These are phyloP conservation scores for Candida adriatica DNA, from an alignment of 805 yeast genomes.

Conservation along the genomic window DNA sequence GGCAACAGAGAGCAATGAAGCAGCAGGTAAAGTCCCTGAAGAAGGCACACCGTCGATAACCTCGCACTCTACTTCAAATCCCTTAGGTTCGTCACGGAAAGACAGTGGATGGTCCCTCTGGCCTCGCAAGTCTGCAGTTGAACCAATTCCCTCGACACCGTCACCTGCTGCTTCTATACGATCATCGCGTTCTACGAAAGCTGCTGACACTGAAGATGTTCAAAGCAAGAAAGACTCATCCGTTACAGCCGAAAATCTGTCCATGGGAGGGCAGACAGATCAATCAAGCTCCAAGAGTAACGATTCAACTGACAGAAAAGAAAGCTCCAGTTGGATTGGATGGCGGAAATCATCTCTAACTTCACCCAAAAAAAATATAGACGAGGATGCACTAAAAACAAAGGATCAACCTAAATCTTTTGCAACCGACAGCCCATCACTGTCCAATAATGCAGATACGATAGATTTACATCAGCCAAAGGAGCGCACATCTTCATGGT, in stretches of 20 bases:
- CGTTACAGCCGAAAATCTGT: too few species aligned
- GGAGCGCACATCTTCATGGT: slow-evolving; percentile 20
- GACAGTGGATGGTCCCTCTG: slow-evolving; percentile 13
- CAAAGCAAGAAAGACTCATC: too few species aligned
- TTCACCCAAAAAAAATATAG: slow-evolving; percentile 15
- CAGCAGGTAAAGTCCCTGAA: too few species aligned
- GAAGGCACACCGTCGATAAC: too few species aligned
- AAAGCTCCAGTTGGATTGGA: slow-evolving; percentile 15
- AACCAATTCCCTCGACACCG: neutral
- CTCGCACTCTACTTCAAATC: too few species aligned
- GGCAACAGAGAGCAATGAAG: too few species aligned
- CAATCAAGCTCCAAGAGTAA: slow-evolving; percentile 6
- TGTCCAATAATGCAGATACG: too few species aligned
- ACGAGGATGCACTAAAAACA: slow-evolving; percentile 8
- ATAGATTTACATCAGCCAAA: slow-evolving; percentile 5
- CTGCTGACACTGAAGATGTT: slow-evolving; percentile 1
- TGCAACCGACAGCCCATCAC: slow-evolving; percentile 4
- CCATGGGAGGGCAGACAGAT: too few species aligned
- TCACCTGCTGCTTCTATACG: slow-evolving; percentile 7
- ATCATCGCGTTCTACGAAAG: slow-evolving; percentile 4
- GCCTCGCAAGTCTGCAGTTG: slow-evolving; percentile 3
- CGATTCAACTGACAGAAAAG: slow-evolving; percentile 7
- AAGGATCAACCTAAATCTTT: slow-evolving; percentile 10
- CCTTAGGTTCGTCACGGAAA: slow-evolving; percentile 8
- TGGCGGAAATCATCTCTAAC: slow-evolving; percentile 22